phyloP scores from a whole-genome alignment of 768 basidiomycete genomes.

The Amanita pseudoporphyria region DNA sequence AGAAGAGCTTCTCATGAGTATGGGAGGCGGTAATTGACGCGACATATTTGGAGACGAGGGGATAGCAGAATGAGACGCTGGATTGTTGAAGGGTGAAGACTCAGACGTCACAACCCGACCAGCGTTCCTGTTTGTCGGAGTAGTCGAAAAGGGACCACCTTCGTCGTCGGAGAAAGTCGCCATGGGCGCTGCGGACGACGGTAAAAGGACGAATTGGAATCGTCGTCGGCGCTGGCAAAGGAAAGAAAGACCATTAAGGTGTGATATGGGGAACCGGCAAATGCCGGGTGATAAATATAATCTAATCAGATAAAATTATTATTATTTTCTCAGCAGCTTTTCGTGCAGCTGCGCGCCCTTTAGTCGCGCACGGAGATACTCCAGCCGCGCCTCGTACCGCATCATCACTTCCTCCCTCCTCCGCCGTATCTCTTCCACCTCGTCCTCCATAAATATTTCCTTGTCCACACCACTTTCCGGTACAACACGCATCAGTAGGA shows the following conservation, averaged over 20 bases:
- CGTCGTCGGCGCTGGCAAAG: slow-evolving; percentile 24
- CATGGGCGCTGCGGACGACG: slow-evolving; percentile 22
- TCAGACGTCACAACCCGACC: slow-evolving; percentile 23
- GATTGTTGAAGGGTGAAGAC: slow-evolving; percentile 25
- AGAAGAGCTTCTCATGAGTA: slow-evolving; percentile 41
- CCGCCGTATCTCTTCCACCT: slow-evolving; percentile 61
- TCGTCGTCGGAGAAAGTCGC: slow-evolving; percentile 20
- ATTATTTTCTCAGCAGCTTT: slow-evolving; percentile 58
- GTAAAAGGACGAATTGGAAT: slow-evolving; percentile 13
- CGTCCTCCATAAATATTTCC: slow-evolving; percentile 27
- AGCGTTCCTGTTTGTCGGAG: neutral
- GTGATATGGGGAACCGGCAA: slow-evolving; percentile 16
- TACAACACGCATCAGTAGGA: slow-evolving; percentile 42
- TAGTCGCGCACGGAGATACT: slow-evolving; percentile 72
- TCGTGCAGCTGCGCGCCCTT: slow-evolving; percentile 81
- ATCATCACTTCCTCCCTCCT: slow-evolving; percentile 60
- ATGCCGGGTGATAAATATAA: slow-evolving; percentile 19
- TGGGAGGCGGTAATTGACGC: slow-evolving; percentile 30
- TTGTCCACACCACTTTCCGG: slow-evolving; percentile 34
- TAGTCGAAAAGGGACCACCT: neutral
- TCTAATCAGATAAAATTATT: slow-evolving; percentile 13
- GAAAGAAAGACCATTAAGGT: slow-evolving; percentile 23
- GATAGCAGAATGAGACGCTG: slow-evolving; percentile 42
- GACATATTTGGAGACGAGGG: slow-evolving; percentile 37
- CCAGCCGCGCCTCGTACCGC: slow-evolving; percentile 68